Conservation (phyloP, 768 basidiomycete species). For the Podaxis sp. region DNA sequence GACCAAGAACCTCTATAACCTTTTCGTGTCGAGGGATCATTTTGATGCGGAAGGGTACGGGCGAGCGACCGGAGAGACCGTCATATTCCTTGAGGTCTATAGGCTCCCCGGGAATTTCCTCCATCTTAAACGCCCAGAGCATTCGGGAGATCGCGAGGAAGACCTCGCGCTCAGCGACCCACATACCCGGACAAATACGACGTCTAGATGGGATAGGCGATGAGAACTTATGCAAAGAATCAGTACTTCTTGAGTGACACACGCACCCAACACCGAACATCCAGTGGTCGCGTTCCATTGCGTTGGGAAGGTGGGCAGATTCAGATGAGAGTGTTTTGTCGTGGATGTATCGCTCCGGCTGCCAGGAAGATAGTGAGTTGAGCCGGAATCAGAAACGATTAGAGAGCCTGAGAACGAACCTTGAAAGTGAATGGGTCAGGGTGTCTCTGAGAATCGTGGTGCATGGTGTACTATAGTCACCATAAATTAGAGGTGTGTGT, state of each 20-base stretch:
- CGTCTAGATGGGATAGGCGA: conserved; percentile 20
- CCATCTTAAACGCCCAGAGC: conserved; percentile 46
- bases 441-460: conserved; percentile 35
- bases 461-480: conserved; percentile 33
- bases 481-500: not conserved
- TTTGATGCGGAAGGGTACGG: conserved; percentile 38
- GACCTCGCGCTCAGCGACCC: conserved; percentile 44
- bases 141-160: conserved; percentile 45
- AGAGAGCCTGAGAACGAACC: conserved; percentile 16
- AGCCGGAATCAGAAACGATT: not conserved
- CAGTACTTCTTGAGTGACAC: not conserved
- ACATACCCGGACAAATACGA: conserved; percentile 43
- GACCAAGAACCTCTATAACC: not conserved
- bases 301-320: conserved; percentile 41
- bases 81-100: conserved; percentile 49
- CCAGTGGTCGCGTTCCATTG: conserved; percentile 50
- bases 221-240: not conserved
- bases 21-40: conserved; percentile 24
- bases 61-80: conserved; percentile 45
- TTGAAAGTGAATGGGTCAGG: conserved; percentile 38
- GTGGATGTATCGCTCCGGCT: conserved; percentile 47
- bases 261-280: conserved; percentile 49
- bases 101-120: conserved; percentile 39
- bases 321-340: conserved; percentile 39
- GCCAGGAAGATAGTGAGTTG: not conserved